These are phyloP conservation scores for Colletotrichum abscissum DNA, from an alignment of 2,329 filamentous ascomycete species.

Conservation along the genomic window DNA sequence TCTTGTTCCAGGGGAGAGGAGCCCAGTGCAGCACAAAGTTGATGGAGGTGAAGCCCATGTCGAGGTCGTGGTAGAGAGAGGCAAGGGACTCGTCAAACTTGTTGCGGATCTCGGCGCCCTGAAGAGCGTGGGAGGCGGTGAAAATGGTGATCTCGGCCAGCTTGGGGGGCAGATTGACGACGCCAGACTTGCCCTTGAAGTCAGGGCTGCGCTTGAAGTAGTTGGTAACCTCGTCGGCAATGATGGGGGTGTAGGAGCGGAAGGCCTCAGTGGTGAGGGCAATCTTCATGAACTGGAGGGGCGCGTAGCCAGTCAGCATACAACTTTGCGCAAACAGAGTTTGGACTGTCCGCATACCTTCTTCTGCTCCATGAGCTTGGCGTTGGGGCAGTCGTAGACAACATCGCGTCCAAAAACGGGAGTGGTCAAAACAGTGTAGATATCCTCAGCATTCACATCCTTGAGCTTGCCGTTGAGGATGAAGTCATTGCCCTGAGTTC, in stretches of 20 bases:
- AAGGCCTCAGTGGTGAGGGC: conserved; percentile 82
- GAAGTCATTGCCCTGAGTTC: conserved; percentile 87
- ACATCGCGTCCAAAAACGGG: conserved; percentile 85
- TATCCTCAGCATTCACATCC: conserved; percentile 91
- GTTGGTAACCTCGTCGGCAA: conserved; percentile 77
- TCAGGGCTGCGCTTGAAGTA: conserved; percentile 76
- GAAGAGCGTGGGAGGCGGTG: conserved; percentile 86
- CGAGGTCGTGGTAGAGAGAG: conserved; percentile 86
- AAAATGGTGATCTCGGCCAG: conserved; percentile 92
- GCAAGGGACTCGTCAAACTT: conserved; percentile 86
- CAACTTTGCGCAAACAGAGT: not conserved
- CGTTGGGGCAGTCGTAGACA: conserved; percentile 90
- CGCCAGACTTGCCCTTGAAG: conserved; percentile 76
- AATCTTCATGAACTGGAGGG: conserved; percentile 78
- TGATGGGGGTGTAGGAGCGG: conserved; percentile 80
- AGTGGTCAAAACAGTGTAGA: conserved; percentile 82
- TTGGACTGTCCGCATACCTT: conserved; percentile 69
- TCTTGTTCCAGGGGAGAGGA: conserved; percentile 88
- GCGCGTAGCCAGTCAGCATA: conserved; percentile 33
- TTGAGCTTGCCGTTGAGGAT: conserved; percentile 91
- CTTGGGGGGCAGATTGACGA: conserved; percentile 77
- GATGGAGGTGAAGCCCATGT: conserved; percentile 89
- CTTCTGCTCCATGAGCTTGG: conserved; percentile 96
- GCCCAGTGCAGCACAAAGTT: conserved; percentile 94
- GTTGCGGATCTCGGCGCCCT: conserved; percentile 84